These are phyloP conservation scores for Nakazawaea holstii DNA, from an alignment of 805 yeast genomes.

Conservation along the genomic window DNA sequence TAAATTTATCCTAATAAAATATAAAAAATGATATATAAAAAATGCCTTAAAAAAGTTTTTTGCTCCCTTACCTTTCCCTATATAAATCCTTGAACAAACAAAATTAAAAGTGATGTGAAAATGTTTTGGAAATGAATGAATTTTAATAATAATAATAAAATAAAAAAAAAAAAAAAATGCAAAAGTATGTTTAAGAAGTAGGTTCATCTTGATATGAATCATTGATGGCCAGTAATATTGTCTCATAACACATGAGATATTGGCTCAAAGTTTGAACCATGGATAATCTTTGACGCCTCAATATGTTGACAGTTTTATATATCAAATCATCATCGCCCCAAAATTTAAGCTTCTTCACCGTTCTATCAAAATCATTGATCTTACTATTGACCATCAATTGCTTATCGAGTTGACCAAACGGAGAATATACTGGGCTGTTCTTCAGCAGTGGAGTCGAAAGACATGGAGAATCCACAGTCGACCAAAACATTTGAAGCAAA, in stretches of 20 bases:
- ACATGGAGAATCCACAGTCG: not conserved
- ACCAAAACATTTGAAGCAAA: slow-evolving; percentile 20
- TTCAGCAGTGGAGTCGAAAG: not conserved
- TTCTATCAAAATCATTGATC: not conserved
- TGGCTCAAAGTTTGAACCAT: slow-evolving; percentile 85
- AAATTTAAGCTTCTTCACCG: slow-evolving; percentile 8
- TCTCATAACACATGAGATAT: slow-evolving; percentile 68
- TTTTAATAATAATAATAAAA: too few relatives aligned
- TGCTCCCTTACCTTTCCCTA: too few relatives aligned
- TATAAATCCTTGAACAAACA: too few relatives aligned
- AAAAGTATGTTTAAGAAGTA: not conserved
- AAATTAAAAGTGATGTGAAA: too few relatives aligned
- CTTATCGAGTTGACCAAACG: slow-evolving; percentile 8
- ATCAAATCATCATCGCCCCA: slow-evolving; percentile 45
- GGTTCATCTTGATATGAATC: not conserved
- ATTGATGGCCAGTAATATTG: slow-evolving; percentile 23
- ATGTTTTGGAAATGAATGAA: too few relatives aligned
- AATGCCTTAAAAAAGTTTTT: too few relatives aligned
- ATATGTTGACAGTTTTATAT: slow-evolving; percentile 55
- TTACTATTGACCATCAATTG: not conserved
- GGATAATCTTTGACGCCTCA: slow-evolving; percentile 70
- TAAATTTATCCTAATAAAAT: too few relatives aligned
- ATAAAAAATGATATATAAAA: not conserved
- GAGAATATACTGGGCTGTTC: slow-evolving; percentile 1
- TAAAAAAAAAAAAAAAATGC: not conserved